Percentiles rank a stretch among this genome's conserved stretches.
Evolutionary conservation across 495 filamentous ascomycete genomes (phyloP).

Genomic region (Schizothecium vesticola): DNA sequence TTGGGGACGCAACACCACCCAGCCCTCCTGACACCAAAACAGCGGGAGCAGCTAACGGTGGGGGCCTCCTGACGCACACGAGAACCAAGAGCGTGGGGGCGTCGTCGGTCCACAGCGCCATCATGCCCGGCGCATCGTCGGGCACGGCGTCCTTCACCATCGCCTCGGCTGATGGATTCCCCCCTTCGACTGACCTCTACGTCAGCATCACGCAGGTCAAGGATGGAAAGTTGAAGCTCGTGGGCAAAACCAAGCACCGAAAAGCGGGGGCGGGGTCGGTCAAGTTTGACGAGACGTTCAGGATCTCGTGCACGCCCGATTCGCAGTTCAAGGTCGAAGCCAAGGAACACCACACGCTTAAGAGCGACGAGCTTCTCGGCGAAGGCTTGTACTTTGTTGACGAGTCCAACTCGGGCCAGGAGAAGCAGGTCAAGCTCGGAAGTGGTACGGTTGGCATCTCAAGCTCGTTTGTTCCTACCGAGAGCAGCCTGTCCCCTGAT

Average conservation of each 20-base stretch:
- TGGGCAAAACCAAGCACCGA: conserved; percentile 80
- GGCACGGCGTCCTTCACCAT: conserved; percentile 80
- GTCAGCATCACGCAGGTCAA: conserved; percentile 61
- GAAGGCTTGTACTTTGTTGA: conserved; percentile 85
- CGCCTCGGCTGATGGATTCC: conserved; percentile 73
- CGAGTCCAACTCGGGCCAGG: conserved; percentile 65
- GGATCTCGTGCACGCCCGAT: conserved; percentile 71
- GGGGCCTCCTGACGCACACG: conserved; percentile 43
- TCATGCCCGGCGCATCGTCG: conserved; percentile 49
- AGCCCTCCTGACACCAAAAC: conserved; percentile 34
- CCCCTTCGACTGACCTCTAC: conserved; percentile 71
- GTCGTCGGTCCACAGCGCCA: conserved; percentile 53
- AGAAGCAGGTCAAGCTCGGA: conserved; percentile 69
- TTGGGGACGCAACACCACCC: conserved; percentile 27
- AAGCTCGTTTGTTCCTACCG: conserved; percentile 51
- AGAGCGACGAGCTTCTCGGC: conserved; percentile 72
- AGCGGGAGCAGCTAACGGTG: conserved; percentile 27
- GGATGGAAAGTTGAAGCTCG: conserved; percentile 62
- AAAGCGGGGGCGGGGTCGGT: conserved; percentile 60
- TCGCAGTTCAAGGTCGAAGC: conserved; percentile 81
- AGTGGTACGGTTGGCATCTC: conserved; percentile 60
- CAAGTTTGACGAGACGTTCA: conserved; percentile 74
- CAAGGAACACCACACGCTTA: conserved; percentile 76
- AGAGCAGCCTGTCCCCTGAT: conserved; percentile 35
- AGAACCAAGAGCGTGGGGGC: conserved; percentile 66